These are phyloP conservation scores for Ustilago sp. DNA, from an alignment of 1,284 basidiomycete species.

Conservation along the genomic window DNA sequence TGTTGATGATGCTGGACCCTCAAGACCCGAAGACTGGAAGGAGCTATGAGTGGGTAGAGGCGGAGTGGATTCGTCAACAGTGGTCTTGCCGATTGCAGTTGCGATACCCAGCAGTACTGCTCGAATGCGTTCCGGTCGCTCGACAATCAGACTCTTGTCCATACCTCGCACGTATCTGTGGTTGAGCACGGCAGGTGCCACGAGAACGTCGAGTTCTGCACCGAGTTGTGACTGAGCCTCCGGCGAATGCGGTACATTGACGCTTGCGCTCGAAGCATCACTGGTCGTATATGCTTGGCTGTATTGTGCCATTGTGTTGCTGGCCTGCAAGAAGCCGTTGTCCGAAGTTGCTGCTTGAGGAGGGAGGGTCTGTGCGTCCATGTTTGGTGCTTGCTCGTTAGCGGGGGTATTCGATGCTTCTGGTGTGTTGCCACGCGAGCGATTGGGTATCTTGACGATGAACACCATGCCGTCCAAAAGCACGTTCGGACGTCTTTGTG, in stretches of 20 bases:
- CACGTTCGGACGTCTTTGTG: neutral
- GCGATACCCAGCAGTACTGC: constrained; percentile 64
- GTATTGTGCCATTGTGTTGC: neutral
- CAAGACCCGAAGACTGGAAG: constrained; percentile 3
- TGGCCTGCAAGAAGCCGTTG: constrained; percentile 1
- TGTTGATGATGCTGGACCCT: neutral
- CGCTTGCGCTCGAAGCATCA: neutral
- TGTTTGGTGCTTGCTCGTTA: constrained; percentile 3
- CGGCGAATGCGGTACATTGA: neutral
- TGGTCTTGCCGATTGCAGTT: constrained; percentile 42
- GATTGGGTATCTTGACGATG: constrained; percentile 62
- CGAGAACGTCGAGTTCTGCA: constrained; percentile 56
- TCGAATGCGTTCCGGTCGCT: constrained; percentile 66
- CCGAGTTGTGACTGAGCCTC: neutral
- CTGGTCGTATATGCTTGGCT: neutral
- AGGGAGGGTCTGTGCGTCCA: neutral
- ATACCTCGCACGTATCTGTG: constrained; percentile 66
- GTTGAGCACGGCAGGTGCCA: constrained; percentile 62
- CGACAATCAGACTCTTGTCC: constrained; percentile 65
- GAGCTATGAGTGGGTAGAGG: constrained; percentile 13
- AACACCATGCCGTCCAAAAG: constrained; percentile 49
- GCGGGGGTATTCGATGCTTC: constrained; percentile 34
- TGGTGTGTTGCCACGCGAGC: constrained; percentile 46
- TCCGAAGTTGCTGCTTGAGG: neutral
- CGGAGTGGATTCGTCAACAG: constrained; percentile 10